phyloP scores from a whole-genome alignment of 2,329 filamentous ascomycete species.

The Akanthomyces dipterigenus region DNA sequence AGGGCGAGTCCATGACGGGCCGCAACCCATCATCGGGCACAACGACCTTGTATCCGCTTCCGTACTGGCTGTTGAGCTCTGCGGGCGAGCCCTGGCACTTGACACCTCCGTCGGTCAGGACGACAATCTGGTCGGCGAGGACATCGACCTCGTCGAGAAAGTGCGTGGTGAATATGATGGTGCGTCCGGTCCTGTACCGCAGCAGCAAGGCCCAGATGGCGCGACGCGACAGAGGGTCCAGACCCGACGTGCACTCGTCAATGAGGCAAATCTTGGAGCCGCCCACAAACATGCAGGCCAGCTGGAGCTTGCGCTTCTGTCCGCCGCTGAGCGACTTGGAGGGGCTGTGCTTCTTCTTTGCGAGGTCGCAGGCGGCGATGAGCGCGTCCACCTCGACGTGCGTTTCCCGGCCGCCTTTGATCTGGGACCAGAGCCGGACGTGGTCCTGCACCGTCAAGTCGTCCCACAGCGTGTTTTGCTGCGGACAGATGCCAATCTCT shows the following conservation, averaged over 20 bases:
- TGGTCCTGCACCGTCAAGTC: conserved; percentile 60
- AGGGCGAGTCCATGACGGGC: not conserved
- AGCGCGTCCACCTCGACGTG: conserved; percentile 41
- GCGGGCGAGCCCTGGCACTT: conserved; percentile 57
- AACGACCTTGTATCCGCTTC: conserved; percentile 57
- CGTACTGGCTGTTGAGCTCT: conserved; percentile 55
- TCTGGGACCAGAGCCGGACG: conserved; percentile 53
- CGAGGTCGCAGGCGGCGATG: conserved; percentile 53
- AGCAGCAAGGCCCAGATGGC: conserved; percentile 67
- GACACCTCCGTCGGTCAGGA: conserved; percentile 55
- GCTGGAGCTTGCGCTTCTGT: conserved; percentile 7
- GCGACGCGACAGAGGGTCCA: conserved; percentile 59
- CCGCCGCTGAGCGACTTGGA: conserved; percentile 41
- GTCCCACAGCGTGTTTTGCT: conserved; percentile 63
- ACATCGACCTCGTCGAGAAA: conserved; percentile 68
- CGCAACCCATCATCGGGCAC: conserved; percentile 14
- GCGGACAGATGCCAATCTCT: conserved; percentile 51
- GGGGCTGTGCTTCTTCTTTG: conserved; percentile 46
- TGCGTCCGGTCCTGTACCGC: conserved; percentile 53
- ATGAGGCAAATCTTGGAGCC: conserved; percentile 62
- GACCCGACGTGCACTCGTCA: conserved; percentile 61
- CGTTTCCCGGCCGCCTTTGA: conserved; percentile 45
- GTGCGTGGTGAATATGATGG: conserved; percentile 62
- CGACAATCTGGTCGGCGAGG: conserved; percentile 60
- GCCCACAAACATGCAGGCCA: conserved; percentile 63